Evolutionary conservation across 78 protist species (phyloP), one percentile per base, ranked within the genome.

Genomic region (Isochrysis galbana): DNA sequence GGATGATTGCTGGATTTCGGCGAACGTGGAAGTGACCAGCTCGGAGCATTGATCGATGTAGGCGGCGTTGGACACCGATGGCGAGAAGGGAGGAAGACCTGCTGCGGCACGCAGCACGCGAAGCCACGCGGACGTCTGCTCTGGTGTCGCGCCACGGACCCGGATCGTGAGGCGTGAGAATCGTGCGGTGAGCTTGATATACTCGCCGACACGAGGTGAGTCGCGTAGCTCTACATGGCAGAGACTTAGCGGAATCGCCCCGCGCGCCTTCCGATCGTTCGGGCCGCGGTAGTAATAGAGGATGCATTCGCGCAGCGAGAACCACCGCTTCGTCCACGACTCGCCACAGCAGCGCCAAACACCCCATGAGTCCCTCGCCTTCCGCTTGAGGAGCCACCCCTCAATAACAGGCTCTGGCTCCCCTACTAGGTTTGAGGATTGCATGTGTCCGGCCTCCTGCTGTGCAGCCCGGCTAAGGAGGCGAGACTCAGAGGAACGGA

Each of bases 31-130:
- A 14, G 61, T 19, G 61, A 51, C 29, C 61, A 51, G 61, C 29
- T 51, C 61, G 61, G 61, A 19, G 61, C 61, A 51, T 14, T 51
- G 61, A 19, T 7, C 61, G 61, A 51, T 51, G 29, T 7, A 51
- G 61, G 29, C 61, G 29, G 61, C 61, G 61, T 14, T 14, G 29
- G 61, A 14, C 61, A 51, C 29, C 61, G 61, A 14, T 14, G 72
- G 26, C 72, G 72, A 61, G 41, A 70, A 41, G n/a, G 74, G 74
- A 23, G 74, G 80, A 5, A 70, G 80, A 14, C 34, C 25, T 97
- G 77, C 32, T 87, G 51, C 22, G 41, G 48, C 54, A 38, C 96
- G 61, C 23, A 95, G 91, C 98, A 97, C 4, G 98, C 98, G 25
- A 95, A 94, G 82, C 98, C 98, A 91, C 19, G 41, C 5, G 17